Evolutionary conservation across 306 rosid genomes (phyloP), one percentile per base, ranked within the genome.

Genomic region (Lathyrus aphaca): DNA sequence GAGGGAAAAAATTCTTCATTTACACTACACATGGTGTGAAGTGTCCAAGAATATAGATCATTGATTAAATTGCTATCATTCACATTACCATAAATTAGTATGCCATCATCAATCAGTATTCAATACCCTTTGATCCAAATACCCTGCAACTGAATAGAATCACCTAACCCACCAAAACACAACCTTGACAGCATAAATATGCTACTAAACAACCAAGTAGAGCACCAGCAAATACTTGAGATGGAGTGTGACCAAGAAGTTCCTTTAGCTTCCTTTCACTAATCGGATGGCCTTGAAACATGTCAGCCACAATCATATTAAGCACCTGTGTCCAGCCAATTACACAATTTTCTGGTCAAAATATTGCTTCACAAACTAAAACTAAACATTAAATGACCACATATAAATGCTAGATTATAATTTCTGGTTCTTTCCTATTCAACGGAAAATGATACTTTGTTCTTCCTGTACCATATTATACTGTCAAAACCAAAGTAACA

Each of bases 151-250:
- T 13, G 3, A 76, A 37, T 14, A 10, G 10, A 59, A 55, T 48
- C 51, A 69, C 46, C 76, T 69, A 88, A 32, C 79, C 39, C 59
- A 72, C 78, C 17, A 84, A 83, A 25, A 82, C 39, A 63, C 63
- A 76, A 56, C 77, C 85, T 77, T 86, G 91, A 74, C 91, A 92
- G 66, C 95, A 87, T 67, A 92, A 42, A 76, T 84, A 89, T 17
- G 91, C 89, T 1, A 89, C 89, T 50, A 82, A 56, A 60, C 83
- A 67, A 49, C 98, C 98, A 39, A 92, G 88, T 32, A 92, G 23
- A 77, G 98, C 96, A 74, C 98, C 98, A 6, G 80, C 95, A 60
- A 92, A 64, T 19, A 92, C 98, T 80, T 92, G 98, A 27, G 95
- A 92, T 12, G 89, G 96, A 15, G 95, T 87, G 81, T 92, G 96